These are phyloP conservation scores for Phytomonas sp. DNA, from an alignment of 208 protist genomes.

Conservation along the genomic window DNA sequence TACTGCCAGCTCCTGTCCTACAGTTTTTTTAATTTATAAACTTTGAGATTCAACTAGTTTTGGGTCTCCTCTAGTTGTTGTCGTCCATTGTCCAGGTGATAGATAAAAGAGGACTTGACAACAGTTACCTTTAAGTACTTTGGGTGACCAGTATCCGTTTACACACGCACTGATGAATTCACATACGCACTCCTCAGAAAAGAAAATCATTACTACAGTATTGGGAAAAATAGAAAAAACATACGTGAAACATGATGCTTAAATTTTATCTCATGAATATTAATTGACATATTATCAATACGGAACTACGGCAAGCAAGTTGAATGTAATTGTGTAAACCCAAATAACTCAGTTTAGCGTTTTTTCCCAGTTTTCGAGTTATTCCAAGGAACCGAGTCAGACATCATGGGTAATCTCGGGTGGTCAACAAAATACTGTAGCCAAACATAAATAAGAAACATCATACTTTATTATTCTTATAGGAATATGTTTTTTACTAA, in stretches of 20 bases:
- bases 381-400: not conserved
- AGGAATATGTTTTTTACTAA: not conserved
- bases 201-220: no score
- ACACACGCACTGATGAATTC: not conserved
- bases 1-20: not conserved
- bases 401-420: not conserved
- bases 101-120: not conserved
- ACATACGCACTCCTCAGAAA: no score
- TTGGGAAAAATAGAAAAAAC: no score
- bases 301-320: not conserved
- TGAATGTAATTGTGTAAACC: not conserved
- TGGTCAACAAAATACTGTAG: not conserved
- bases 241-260: no score
- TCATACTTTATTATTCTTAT: not conserved
- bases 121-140: not conserved
- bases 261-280: no score
- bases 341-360: not conserved
- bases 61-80: not conserved
- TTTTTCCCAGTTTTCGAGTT: not conserved
- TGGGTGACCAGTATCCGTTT: not conserved
- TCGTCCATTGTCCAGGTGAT: not conserved
- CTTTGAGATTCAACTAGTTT: not conserved
- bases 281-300: no score
- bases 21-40: not conserved
- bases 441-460: not conserved